Evolutionary conservation across 2,329 filamentous ascomycete genomes (phyloP).

Genomic region (Podosphaera xanthii): DNA sequence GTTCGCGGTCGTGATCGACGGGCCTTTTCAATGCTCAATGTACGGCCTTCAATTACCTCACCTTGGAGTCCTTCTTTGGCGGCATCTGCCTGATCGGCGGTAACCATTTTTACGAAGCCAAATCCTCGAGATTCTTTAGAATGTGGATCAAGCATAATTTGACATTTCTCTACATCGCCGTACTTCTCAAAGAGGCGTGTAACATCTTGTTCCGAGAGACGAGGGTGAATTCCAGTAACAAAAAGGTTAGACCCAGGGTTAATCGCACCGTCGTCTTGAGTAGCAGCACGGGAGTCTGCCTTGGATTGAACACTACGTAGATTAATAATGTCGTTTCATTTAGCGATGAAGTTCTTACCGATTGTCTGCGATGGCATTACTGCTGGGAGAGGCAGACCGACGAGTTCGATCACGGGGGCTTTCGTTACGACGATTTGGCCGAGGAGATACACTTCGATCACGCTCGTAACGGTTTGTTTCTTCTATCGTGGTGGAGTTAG

Average conservation of each 20-base stretch:
- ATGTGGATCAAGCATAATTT: conserved; percentile 98
- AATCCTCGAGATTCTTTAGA: conserved; percentile 97
- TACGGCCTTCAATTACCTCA: conserved; percentile 84
- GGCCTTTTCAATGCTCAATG: conserved; percentile 95
- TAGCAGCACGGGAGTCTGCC: conserved; percentile 22
- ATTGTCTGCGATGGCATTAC: conserved; percentile 23
- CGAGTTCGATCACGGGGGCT: conserved; percentile 31
- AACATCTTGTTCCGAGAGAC: conserved; percentile 72
- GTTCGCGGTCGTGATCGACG: conserved; percentile 85
- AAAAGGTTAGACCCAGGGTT: conserved; percentile 98
- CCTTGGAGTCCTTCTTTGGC: conserved; percentile 92
- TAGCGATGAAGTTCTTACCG: conserved; percentile 19
- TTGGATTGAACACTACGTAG: conserved; percentile 25
- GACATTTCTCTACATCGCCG: conserved; percentile 94
- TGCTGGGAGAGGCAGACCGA: conserved; percentile 37
- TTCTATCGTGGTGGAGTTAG: conserved; percentile 21
- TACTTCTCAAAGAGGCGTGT: conserved; percentile 96
- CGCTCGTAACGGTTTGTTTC: conserved; percentile 44
- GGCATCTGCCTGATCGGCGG: conserved; percentile 81
- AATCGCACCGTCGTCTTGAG: conserved; percentile 51
- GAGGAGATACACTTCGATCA: conserved; percentile 42
- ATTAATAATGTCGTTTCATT: conserved; percentile 2
- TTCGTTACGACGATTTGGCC: conserved; percentile 33
- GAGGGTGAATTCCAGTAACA: conserved; percentile 92
- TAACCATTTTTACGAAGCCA: conserved; percentile 98